These are phyloP conservation scores for Umbilicus rupestris DNA, from an alignment of 164 flowering plant genomes.

Conservation along the genomic window DNA sequence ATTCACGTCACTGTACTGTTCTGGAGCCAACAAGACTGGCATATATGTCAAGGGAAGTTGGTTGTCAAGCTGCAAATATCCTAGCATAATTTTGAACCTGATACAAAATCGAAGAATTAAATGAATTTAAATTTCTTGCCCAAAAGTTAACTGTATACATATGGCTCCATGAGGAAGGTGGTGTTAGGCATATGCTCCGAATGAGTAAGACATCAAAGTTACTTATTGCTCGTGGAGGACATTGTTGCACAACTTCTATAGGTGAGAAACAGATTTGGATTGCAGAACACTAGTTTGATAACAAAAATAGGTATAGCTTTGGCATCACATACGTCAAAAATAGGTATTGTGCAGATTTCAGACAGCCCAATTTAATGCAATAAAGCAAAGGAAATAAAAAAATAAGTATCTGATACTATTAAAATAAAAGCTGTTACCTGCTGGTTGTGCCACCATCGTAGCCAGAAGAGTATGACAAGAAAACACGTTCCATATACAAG, in stretches of 20 bases:
- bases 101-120: conserved; percentile 9
- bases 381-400: neutral
- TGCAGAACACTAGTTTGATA: neutral
- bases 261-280: neutral
- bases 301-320: neutral
- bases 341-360: neutral
- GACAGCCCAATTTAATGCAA: neutral
- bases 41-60: conserved; percentile 79
- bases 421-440: conserved; percentile 38
- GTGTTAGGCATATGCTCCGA: neutral
- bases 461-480: conserved; percentile 75
- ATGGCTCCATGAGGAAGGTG: neutral
- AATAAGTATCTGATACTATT: neutral
- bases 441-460: conserved; percentile 77
- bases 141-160: neutral
- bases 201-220: neutral
- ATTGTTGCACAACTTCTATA: neutral
- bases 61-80: conserved; percentile 83
- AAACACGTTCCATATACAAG: conserved; percentile 74
- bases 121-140: neutral
- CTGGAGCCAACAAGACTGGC: conserved; percentile 93
- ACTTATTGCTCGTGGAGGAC: neutral
- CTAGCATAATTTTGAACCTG: conserved; percentile 92
- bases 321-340: neutral
- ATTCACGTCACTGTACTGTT: conserved; percentile 39